Percentiles rank a stretch among this genome's conserved stretches.
Evolutionary conservation across 345 rosid genomes (phyloP).

Genomic region (Eucalyptus decipiens): DNA sequence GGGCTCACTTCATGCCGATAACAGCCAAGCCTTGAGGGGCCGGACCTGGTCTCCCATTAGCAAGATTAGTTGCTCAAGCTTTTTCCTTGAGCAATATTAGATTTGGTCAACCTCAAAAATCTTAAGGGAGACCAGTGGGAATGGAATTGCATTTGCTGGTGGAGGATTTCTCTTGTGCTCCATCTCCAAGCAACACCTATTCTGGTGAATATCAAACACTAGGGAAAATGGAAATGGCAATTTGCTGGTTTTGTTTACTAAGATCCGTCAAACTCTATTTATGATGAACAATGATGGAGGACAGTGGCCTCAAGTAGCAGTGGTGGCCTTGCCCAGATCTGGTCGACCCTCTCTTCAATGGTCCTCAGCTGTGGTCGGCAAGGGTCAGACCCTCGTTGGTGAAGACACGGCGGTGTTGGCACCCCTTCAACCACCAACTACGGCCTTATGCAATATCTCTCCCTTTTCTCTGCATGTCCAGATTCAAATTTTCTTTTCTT

Average conservation of each 20-base stretch:
- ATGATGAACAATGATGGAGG: not conserved
- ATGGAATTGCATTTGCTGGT: not conserved
- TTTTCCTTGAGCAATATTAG: not conserved
- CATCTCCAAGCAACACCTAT: not conserved
- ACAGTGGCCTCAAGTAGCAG: not conserved
- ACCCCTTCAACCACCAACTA: not conserved
- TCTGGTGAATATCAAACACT: not conserved
- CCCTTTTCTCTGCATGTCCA: not conserved
- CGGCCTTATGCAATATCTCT: not conserved
- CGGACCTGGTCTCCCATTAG: not conserved
- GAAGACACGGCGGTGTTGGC: not conserved
- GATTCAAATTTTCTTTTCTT: not conserved
- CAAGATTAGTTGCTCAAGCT: not conserved
- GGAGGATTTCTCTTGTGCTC: not conserved
- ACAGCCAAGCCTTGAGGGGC: not conserved
- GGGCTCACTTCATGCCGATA: not conserved
- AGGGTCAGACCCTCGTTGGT: not conserved
- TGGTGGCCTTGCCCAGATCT: not conserved
- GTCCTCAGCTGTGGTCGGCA: not conserved
- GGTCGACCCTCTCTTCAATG: not conserved
- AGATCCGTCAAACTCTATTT: not conserved
- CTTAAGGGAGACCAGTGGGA: not conserved
- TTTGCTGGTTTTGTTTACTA: not conserved
- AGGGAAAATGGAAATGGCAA: not conserved
- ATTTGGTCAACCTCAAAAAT: not conserved